Percentiles rank a stretch among this genome's conserved stretches.
Evolutionary conservation across 2,329 filamentous ascomycete genomes (phyloP).

Genomic region (Talaromyces verruculosus): DNA sequence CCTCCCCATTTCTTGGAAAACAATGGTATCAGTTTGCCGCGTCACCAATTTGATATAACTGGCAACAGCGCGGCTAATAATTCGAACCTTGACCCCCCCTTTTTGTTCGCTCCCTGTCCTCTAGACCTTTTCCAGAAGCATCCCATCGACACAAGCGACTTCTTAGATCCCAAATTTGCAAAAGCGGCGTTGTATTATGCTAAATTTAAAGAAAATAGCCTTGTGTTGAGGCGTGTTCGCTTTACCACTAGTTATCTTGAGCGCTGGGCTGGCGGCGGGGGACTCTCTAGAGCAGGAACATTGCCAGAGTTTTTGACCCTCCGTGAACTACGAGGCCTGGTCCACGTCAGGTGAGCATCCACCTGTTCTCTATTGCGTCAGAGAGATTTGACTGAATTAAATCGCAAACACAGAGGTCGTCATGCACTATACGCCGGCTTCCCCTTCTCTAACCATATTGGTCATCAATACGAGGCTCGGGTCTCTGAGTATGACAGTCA

Average conservation of each 20-base stretch:
- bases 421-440: neutral
- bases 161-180: neutral
- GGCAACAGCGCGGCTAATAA: neutral
- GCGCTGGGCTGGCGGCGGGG: neutral
- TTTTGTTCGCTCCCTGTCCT: neutral
- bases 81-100: neutral
- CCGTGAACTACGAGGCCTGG: neutral
- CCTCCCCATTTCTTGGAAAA: neutral
- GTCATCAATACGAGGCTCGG: neutral
- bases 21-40: neutral
- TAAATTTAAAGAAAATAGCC: neutral
- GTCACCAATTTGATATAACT: neutral
- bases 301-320: neutral
- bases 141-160: neutral
- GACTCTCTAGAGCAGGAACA: neutral
- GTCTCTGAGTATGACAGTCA: neutral
- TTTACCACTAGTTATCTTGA: neutral
- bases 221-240: neutral
- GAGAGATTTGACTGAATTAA: neutral
- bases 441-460: neutral
- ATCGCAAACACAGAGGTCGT: neutral
- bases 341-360: neutral
- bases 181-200: neutral
- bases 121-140: neutral
- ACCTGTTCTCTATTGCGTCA: neutral